Base-by-base conservation (phyloP, 345 rosid species). In the Erodium maritimum region DNA sequence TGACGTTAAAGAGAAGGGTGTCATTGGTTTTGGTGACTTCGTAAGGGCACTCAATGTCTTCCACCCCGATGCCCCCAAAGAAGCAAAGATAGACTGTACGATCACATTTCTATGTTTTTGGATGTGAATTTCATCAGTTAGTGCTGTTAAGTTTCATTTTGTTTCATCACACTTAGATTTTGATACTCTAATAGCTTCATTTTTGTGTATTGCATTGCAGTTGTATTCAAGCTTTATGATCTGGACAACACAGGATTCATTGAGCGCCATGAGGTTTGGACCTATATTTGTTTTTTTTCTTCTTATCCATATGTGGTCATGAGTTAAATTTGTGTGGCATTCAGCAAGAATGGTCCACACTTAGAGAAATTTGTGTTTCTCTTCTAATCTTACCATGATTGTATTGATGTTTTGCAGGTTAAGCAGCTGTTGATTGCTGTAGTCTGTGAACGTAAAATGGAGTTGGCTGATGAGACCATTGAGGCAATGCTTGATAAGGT, bases 391-490 rank as follows among this genome's bases (percentile, higher is more conserved):
- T 66, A 70, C 50, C 42, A 33, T 58, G 65, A 21, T 70, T 25
- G 33, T 70, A 54, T 67, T 56, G 75, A 25, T 63, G 69, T 71
- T 73, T 70, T 73, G 69, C 88, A 91, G 96, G 97, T 94, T 18
- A 94, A 90, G 73, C 96, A 90, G 73, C 90, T 94, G 99, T 61
- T 94, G 72, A 87, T 94, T 74, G 99, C 96, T 17, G 95, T 94
- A 65, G 85, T 94, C 24, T 78, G 96, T 46, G 97, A 94, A 77
- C 87, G 97, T 21, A 90, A 87, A 75, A 82, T 94, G 93, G 87
- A 87, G 75, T 59, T 94, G 78, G 88, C 96, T 33, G 99, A 94
- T 72, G 99, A 94, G 70, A 90, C 97, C 34, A 81, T 94, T 61
- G 97, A 94, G 82, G 76, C 77, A 23, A 94, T 94, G 69, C 88